Evolutionary conservation across 129 eudicot genomes (phyloP).

Genomic region (Heracleum sosnowskyi): DNA sequence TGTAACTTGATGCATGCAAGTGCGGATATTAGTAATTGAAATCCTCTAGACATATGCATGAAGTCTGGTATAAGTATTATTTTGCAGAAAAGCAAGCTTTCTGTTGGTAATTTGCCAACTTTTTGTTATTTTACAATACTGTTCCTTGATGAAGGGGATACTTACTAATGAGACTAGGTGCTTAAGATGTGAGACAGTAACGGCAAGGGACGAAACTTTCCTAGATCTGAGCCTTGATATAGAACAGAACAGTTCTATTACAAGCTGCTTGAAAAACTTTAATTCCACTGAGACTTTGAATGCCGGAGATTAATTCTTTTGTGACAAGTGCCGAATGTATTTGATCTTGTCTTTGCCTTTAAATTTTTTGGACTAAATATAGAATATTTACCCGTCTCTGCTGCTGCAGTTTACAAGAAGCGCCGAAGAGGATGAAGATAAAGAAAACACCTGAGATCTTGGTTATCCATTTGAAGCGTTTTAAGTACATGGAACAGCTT

Average conservation of each 20-base stretch:
- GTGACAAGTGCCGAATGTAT: constrained; percentile 83
- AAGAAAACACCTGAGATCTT: constrained; percentile 75
- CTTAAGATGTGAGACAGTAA: constrained; percentile 84
- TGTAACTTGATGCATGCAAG: neutral
- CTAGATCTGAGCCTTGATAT: constrained; percentile 85
- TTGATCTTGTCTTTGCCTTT: neutral
- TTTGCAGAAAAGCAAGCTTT: neutral
- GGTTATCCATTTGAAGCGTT: constrained; percentile 83
- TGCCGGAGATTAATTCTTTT: constrained; percentile 84
- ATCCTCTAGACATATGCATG: neutral
- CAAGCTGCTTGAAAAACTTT: constrained; percentile 88
- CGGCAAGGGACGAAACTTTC: constrained; percentile 88
- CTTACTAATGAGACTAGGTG: constrained; percentile 90
- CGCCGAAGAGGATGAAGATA: constrained; percentile 89
- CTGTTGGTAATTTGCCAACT: neutral
- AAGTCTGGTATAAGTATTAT: neutral
- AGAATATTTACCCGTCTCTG: neutral
- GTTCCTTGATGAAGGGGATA: constrained; percentile 53
- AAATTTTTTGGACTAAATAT: neutral
- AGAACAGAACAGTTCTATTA: constrained; percentile 86
- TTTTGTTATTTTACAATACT: neutral
- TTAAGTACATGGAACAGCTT: constrained; percentile 86
- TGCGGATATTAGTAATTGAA: neutral
- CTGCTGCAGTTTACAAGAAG: constrained; percentile 73
- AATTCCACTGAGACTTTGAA: constrained; percentile 88